phyloP scores from a whole-genome alignment of 23 red algal species.

The Gracilaria vermiculophylla region DNA sequence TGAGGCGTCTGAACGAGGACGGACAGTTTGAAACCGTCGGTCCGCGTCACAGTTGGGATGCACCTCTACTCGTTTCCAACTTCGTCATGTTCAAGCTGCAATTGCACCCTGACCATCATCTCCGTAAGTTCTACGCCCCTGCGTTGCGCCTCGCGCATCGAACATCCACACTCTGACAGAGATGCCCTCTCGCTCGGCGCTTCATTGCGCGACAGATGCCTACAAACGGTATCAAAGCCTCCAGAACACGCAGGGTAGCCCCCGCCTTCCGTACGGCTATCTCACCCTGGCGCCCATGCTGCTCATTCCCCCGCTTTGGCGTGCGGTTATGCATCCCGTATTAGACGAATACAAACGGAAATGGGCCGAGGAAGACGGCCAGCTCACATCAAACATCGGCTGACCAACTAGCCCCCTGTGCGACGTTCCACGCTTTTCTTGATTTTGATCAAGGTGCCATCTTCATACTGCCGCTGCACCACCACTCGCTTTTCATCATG shows the following conservation, averaged over 20 bases:
- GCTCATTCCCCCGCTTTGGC: constrained; percentile 71
- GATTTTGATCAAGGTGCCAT: neutral
- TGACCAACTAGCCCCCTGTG: neutral
- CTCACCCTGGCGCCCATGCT: constrained; percentile 71
- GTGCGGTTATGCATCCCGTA: constrained; percentile 75
- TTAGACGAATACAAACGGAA: constrained; percentile 13
- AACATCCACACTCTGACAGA: neutral
- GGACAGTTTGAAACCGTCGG: constrained; percentile 75
- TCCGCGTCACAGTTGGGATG: constrained; percentile 85
- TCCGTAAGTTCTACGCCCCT: constrained; percentile 20
- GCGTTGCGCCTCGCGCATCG: neutral
- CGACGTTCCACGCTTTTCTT: constrained; percentile 6
- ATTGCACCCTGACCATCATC: constrained; percentile 90
- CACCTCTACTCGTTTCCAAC: constrained; percentile 75
- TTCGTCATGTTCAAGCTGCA: constrained; percentile 93
- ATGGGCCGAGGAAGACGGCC: constrained; percentile 42
- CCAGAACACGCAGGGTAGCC: constrained; percentile 38
- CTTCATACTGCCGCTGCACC: neutral
- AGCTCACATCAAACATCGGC: neutral
- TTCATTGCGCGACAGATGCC: constrained; percentile 7
- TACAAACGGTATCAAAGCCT: constrained; percentile 75
- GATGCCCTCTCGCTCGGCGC: neutral
- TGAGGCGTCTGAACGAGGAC: constrained; percentile 1
- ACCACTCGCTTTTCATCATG: neutral
- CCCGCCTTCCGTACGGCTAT: constrained; percentile 76